A percentile compares a stretch with the other conserved stretches of the same genome.
phyloP scores from a whole-genome alignment of 306 rosid genomes.

The Quercus wislizeni region DNA sequence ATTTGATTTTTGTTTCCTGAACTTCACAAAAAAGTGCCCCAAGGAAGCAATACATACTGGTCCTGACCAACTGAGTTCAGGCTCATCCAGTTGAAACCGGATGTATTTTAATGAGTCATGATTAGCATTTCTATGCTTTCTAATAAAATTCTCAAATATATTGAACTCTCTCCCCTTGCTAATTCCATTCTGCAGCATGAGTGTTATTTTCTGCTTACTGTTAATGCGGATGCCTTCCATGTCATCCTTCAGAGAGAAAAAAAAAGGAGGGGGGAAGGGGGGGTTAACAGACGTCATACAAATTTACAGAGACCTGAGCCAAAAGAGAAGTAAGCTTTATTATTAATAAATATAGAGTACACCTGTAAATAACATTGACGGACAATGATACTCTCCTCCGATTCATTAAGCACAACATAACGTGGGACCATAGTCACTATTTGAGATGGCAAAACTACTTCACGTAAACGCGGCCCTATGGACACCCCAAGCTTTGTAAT shows the following conservation, averaged over 20 bases:
- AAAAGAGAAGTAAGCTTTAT: constrained; percentile 1
- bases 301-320: neutral
- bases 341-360: constrained; percentile 17
- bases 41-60: constrained; percentile 92
- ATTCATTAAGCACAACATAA: constrained; percentile 74
- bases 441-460: constrained; percentile 72
- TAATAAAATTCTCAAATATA: constrained; percentile 70
- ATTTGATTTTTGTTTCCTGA: constrained; percentile 46
- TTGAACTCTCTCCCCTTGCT: constrained; percentile 55
- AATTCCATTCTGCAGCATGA: constrained; percentile 61
- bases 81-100: constrained; percentile 55
- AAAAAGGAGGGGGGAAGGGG: neutral
- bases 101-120: constrained; percentile 59
- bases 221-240: constrained; percentile 49
- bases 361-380: constrained; percentile 92
- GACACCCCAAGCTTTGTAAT: constrained; percentile 80
- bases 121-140: constrained; percentile 59
- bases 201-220: constrained; percentile 56
- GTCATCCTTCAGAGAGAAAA: constrained; percentile 60
- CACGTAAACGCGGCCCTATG: constrained; percentile 55
- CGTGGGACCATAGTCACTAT: constrained; percentile 83
- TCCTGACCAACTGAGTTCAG: constrained; percentile 85
- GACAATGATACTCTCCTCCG: constrained; percentile 53
- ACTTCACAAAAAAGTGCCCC: constrained; percentile 89
- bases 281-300: neutral